Evolutionary conservation across 2,329 filamentous ascomycete species (phyloP), one percentile per base, ranked within the genome.

Genomic region (Xylariales sp.): DNA sequence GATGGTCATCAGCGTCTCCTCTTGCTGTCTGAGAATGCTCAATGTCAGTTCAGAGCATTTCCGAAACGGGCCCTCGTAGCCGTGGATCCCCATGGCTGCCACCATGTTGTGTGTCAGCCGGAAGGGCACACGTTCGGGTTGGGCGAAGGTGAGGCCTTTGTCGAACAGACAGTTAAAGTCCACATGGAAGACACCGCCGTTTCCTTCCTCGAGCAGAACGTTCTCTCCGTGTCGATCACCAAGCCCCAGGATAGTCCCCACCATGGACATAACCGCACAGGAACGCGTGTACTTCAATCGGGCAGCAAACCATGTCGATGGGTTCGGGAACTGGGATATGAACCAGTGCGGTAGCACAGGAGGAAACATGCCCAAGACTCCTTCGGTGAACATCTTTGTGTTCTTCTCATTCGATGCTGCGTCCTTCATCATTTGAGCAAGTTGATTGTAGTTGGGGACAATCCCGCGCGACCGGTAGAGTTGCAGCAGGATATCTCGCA

Each of bases 131-230:
- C 85, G 74, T 62, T 99, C 93, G 0, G 93, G 91, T 61, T 94
- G 95, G 45, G 89, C 84, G 57, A 98, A 97, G 0, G 90, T 96
- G 28, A 91, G 76, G 2, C 93, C 93, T 56, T 98, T 98, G 69
- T 98, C 94, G 60, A 99, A 99, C 5, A 98, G 80, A 62, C 94
- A 98, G 66, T 98, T 98, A 74, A 99, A 98, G 65, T 98, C 93
- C 31, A 99, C 94, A 62, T 99, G 93, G 62, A 98, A 87, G 3
- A 95, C 82, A 36, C 91, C 91, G 30, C 94, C 93, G 47, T 89
- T 94, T 40, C 86, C 85, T 66, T 97, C 88, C 61, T 97, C 89
- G 21, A 98, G 81, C 20, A 96, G 78, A 39, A 99, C 88, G 61
- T 99, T 99, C 62, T 98, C 93, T 41, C 91, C 91, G 63, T 99